These are phyloP conservation scores for Neurospora sp. DNA, from an alignment of 495 filamentous ascomycete species.

Conservation along the genomic window DNA sequence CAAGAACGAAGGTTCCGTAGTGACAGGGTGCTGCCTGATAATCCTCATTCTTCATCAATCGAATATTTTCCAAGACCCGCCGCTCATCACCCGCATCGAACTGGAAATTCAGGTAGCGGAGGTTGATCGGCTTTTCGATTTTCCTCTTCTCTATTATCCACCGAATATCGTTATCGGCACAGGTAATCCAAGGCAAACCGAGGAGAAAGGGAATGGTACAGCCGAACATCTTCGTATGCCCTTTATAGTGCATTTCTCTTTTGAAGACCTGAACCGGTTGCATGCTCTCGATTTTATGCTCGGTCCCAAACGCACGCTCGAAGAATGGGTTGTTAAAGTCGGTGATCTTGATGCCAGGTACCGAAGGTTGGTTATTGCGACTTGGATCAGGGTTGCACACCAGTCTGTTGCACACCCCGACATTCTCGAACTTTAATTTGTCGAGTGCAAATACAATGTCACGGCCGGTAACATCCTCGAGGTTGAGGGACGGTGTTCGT, in stretches of 20 bases:
- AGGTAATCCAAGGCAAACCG: background rate
- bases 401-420: background rate
- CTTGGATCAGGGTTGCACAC: background rate
- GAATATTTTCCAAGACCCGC: background rate
- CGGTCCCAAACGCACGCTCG: background rate
- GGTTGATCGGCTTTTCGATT: background rate
- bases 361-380: background rate
- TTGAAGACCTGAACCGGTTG: background rate
- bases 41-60: background rate
- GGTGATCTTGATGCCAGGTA: background rate
- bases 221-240: background rate
- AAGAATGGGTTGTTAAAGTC: background rate
- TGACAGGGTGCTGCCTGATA: background rate
- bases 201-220: background rate
- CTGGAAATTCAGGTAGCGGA: background rate
- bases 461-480: background rate
- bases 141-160: background rate
- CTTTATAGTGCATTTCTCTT: background rate
- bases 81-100: background rate
- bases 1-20: background rate
- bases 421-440: background rate
- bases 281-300: background rate
- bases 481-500: background rate
- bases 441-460: background rate
- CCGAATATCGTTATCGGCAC: background rate